Conservation (phyloP, 108 stramenopile species). For the Cyclotella kingstonii region DNA sequence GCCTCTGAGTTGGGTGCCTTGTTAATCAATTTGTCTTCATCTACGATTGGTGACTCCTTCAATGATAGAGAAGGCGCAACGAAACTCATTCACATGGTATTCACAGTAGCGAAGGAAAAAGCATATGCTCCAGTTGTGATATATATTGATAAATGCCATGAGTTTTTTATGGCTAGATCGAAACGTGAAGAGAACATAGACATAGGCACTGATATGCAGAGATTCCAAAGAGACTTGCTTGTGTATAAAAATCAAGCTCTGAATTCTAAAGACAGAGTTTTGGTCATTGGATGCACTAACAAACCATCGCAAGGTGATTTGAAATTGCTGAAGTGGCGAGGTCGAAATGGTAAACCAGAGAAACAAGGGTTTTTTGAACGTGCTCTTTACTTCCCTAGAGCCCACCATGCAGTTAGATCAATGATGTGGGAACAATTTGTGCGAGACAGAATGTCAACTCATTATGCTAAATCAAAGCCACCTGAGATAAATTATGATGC, state of each 20-base stretch:
- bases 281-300: conserved; percentile 70
- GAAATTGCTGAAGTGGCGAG: conserved; percentile 56
- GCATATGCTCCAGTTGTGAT: conserved; percentile 75
- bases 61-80: conserved; percentile 65
- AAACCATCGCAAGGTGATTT: conserved; percentile 60
- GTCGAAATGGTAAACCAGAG: conserved; percentile 44
- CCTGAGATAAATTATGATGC: conserved; percentile 53
- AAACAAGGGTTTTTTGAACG: conserved; percentile 75
- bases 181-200: conserved; percentile 41
- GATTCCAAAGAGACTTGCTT: conserved; percentile 77
- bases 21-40: conserved; percentile 74
- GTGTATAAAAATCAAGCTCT: conserved; percentile 80
- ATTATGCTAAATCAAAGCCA: neutral
- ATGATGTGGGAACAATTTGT: conserved; percentile 66
- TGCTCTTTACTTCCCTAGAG: conserved; percentile 67
- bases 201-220: conserved; percentile 34
- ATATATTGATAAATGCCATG: conserved; percentile 73
- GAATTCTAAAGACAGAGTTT: conserved; percentile 61
- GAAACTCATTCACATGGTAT: conserved; percentile 76
- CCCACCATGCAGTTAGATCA: conserved; percentile 63
- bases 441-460: conserved; percentile 19
- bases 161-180: conserved; percentile 62
- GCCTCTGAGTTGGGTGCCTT: conserved; percentile 79
- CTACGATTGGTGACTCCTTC: conserved; percentile 54
- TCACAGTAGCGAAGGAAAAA: conserved; percentile 72